phyloP scores from a whole-genome alignment of 208 protist genomes.

The Trichomonas tenax region DNA sequence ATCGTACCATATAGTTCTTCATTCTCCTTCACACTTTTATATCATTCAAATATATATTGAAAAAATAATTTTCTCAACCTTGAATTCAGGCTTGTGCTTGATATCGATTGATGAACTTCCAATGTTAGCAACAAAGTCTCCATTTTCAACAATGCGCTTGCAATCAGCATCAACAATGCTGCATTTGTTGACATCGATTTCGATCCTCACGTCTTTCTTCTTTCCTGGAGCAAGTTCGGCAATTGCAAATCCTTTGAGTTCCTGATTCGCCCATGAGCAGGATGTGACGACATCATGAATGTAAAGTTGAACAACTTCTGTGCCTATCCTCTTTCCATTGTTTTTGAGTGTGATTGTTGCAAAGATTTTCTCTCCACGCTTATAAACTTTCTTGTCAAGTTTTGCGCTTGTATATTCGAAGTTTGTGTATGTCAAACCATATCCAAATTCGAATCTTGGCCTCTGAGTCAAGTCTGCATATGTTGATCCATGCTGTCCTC shows the following conservation, averaged over 20 bases:
- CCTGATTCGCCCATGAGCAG: neutral
- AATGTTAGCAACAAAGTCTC: neutral
- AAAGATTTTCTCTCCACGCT: neutral
- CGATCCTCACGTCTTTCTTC: neutral
- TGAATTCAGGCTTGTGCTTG: neutral
- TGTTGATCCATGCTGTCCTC: neutral
- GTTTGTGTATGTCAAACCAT: slow-evolving; percentile 36
- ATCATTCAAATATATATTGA: too few relatives aligned
- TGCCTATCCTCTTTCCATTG: slow-evolving; percentile 23
- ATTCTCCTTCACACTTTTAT: too few relatives aligned
- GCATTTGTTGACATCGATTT: neutral
- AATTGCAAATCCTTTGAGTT: neutral
- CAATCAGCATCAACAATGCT: neutral
- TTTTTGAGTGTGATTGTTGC: slow-evolving; percentile 35
- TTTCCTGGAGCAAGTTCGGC: neutral
- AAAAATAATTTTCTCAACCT: too few relatives aligned
- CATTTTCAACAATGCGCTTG: neutral
- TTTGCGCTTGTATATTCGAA: slow-evolving; percentile 27
- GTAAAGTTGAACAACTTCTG: slow-evolving; percentile 41
- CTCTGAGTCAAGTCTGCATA: neutral
- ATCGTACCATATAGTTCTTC: too few relatives aligned
- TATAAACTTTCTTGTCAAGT: neutral
- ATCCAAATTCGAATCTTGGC: slow-evolving; percentile 35
- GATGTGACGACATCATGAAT: neutral
- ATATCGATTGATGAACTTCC: neutral